phyloP scores from a whole-genome alignment of 345 rosid genomes.

The Pistacia integerrima region DNA sequence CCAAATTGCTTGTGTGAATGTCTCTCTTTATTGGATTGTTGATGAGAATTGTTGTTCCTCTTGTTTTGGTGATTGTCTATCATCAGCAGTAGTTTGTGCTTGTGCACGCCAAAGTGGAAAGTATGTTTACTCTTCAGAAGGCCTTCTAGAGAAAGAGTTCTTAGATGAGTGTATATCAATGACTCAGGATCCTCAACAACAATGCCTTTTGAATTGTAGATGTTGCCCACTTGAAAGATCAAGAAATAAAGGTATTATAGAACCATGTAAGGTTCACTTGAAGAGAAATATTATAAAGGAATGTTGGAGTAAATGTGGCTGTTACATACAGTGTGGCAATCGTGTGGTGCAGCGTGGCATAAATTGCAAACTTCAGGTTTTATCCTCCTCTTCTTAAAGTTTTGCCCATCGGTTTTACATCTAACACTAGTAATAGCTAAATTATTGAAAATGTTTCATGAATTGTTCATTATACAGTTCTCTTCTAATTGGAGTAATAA shows the following conservation, averaged over 20 bases:
- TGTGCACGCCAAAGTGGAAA: conserved; percentile 53
- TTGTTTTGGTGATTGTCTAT: conserved; percentile 71
- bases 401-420: not conserved
- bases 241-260: conserved; percentile 46
- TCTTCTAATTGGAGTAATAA: not conserved
- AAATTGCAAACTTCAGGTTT: conserved; percentile 74
- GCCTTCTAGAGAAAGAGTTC: conserved; percentile 61
- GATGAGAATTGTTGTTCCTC: conserved; percentile 63
- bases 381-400: conserved; percentile 10
- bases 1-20: conserved; percentile 56
- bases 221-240: conserved; percentile 75
- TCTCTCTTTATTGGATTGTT: conserved; percentile 58
- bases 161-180: conserved; percentile 61
- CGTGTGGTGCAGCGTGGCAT: conserved; percentile 90
- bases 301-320: conserved; percentile 93
- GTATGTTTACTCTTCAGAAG: conserved; percentile 59
- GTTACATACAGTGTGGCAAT: conserved; percentile 76
- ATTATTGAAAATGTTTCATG: conserved; percentile 2
- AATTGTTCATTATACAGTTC: not conserved
- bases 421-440: not conserved
- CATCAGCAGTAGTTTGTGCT: conserved; percentile 48
- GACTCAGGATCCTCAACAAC: conserved; percentile 57
- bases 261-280: conserved; percentile 86
- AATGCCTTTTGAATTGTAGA: conserved; percentile 51
- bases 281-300: conserved; percentile 77